Conservation (phyloP, 495 filamentous ascomycete genomes). For the Friedmanniomyces simplex region DNA sequence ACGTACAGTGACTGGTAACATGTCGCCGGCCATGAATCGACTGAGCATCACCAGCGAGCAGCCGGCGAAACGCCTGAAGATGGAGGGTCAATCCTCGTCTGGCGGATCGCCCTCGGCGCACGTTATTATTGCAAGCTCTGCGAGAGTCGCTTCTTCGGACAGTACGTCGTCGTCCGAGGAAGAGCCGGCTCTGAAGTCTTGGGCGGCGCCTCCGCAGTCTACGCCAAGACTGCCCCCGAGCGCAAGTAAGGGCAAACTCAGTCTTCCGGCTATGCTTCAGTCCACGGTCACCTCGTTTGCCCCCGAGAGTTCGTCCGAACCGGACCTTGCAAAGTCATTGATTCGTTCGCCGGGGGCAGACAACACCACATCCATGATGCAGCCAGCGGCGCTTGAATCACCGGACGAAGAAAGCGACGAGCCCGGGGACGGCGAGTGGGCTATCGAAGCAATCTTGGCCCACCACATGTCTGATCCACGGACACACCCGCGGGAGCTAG, state of each 20-base stretch:
- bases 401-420: neutral
- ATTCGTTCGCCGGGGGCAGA: neutral
- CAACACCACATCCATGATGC: neutral
- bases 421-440: conserved; percentile 10
- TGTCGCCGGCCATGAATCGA: conserved; percentile 4
- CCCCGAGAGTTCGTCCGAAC: neutral
- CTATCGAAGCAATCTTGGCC: conserved; percentile 8
- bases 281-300: neutral
- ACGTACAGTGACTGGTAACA: neutral
- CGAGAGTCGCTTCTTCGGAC: neutral
- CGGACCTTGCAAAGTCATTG: neutral
- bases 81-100: neutral
- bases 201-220: neutral
- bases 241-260: neutral
- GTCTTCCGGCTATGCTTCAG: neutral
- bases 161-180: neutral
- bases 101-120: neutral
- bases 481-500: conserved; percentile 7
- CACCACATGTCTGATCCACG: conserved; percentile 17
- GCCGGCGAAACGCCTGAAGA: conserved; percentile 1
- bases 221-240: neutral
- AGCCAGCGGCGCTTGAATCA: neutral
- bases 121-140: neutral
- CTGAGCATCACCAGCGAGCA: conserved; percentile 7
- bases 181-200: neutral